Conservation (phyloP, 805 yeast species). For the Cyberlindnera nakhonratchasimensis region DNA sequence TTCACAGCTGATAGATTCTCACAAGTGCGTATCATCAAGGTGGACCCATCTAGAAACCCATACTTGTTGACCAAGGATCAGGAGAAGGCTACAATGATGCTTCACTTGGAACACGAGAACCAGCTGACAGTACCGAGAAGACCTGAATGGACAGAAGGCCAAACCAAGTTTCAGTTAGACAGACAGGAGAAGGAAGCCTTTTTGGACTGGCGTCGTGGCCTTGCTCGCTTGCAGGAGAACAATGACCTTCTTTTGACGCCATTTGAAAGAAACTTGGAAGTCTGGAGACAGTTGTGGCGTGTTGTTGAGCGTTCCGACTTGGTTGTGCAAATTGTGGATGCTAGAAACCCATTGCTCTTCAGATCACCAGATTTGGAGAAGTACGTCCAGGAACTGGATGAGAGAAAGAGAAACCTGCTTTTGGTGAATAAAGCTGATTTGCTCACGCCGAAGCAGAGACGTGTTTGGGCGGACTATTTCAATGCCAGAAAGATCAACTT, state of each 20-base stretch:
- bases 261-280: slow-evolving; percentile 94
- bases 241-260: slow-evolving; percentile 89
- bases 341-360: slow-evolving; percentile 87
- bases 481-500: slow-evolving; percentile 63
- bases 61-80: slow-evolving; percentile 65
- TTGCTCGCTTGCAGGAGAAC: slow-evolving; percentile 80
- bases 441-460: slow-evolving; percentile 71
- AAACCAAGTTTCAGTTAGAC: slow-evolving; percentile 74
- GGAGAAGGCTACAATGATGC: slow-evolving; percentile 52
- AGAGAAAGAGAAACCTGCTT: slow-evolving; percentile 73
- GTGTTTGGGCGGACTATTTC: slow-evolving; percentile 85
- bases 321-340: slow-evolving; percentile 96
- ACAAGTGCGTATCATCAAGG: slow-evolving; percentile 78
- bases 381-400: slow-evolving; percentile 75
- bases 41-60: slow-evolving; percentile 54
- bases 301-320: slow-evolving; percentile 93
- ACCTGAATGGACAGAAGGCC: slow-evolving; percentile 77
- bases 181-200: slow-evolving; percentile 87
- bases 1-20: slow-evolving; percentile 87
- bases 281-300: slow-evolving; percentile 98
- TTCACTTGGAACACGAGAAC: slow-evolving; percentile 64
- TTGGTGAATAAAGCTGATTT: slow-evolving; percentile 93
- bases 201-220: slow-evolving; percentile 87
- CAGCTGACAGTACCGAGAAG: slow-evolving; percentile 87
- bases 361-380: slow-evolving; percentile 83